A percentile compares a stretch with the other conserved stretches of the same genome.
Conservation (phyloP, 768 basidiomycete species). For the Leccinum broughii region DNA sequence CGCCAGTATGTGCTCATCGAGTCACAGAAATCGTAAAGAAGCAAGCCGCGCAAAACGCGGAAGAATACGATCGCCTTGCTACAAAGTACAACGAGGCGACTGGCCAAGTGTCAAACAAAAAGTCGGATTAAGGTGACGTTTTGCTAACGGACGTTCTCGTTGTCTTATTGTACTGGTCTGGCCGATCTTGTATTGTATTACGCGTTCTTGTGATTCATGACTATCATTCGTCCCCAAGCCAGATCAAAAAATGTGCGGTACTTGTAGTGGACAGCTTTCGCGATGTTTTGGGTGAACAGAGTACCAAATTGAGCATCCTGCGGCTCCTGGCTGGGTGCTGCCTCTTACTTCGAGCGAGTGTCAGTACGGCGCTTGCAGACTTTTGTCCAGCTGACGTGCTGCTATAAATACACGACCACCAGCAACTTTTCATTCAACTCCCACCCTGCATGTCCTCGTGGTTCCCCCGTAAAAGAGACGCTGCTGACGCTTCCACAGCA, state of each 20-base stretch:
- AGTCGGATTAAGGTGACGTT: constrained; percentile 49
- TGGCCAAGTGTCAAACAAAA: constrained; percentile 61
- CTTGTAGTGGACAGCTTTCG: no score
- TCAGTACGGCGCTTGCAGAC: background rate
- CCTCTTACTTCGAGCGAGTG: background rate
- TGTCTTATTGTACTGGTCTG: background rate
- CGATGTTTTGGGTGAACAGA: no score
- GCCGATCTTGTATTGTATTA: background rate
- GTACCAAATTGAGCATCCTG: no score
- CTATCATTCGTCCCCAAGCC: background rate
- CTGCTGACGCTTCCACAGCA: background rate
- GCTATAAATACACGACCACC: background rate
- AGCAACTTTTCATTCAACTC: background rate
- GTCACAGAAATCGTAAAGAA: constrained; percentile 72
- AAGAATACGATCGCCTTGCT: constrained; percentile 81
- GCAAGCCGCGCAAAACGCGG: constrained; percentile 75
- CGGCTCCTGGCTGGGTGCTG: background rate
- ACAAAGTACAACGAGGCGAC: constrained; percentile 73
- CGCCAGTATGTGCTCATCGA: background rate
- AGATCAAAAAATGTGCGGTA: background rate
- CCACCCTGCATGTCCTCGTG: constrained; percentile 10
- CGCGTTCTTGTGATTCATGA: background rate
- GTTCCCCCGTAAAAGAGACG: constrained; percentile 7
- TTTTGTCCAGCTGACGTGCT: background rate
- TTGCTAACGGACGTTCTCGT: background rate